phyloP scores from a whole-genome alignment of 371 early-diverging fungal genomes.

The Smittium culicis region DNA sequence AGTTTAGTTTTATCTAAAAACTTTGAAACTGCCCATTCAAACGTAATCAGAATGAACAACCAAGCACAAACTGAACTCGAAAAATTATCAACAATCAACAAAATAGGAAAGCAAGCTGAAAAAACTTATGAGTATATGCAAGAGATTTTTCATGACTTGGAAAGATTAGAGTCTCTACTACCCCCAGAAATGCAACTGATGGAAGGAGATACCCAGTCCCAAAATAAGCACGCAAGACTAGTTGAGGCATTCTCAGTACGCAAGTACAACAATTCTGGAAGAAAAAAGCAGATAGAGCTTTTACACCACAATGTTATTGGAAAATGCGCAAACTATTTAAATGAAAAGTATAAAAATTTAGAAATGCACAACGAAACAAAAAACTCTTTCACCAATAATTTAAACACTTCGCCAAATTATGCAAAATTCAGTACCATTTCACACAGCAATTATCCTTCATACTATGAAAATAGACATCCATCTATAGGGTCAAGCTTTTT shows the following conservation, averaged over 20 bases:
- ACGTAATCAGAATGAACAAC: conserved; percentile 15
- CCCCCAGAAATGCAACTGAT: conserved; percentile 16
- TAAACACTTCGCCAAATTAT: not conserved
- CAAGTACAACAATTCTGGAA: not conserved
- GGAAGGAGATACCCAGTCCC: conserved; percentile 5
- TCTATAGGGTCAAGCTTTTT: not conserved
- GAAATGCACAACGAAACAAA: not conserved
- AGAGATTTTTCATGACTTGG: conserved; percentile 27
- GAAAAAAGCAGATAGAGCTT: conserved; percentile 20
- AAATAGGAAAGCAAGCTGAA: conserved; percentile 29
- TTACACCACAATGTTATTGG: conserved; percentile 22
- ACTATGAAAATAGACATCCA: not conserved
- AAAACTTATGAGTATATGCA: conserved; percentile 31
- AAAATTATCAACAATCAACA: conserved; percentile 16
- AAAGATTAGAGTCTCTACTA: conserved; percentile 25
- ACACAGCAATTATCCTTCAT: not conserved
- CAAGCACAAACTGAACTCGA: conserved; percentile 20
- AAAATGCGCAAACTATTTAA: conserved; percentile 22
- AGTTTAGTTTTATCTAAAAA: not conserved
- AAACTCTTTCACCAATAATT: not conserved
- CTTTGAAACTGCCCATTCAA: not conserved
- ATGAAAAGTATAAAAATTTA: not conserved
- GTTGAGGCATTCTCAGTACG: conserved; percentile 6
- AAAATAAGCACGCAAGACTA: not conserved
- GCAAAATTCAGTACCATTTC: not conserved